Evolutionary conservation across 768 basidiomycete genomes (phyloP).

Genomic region (Crassisporium funariophilum): DNA sequence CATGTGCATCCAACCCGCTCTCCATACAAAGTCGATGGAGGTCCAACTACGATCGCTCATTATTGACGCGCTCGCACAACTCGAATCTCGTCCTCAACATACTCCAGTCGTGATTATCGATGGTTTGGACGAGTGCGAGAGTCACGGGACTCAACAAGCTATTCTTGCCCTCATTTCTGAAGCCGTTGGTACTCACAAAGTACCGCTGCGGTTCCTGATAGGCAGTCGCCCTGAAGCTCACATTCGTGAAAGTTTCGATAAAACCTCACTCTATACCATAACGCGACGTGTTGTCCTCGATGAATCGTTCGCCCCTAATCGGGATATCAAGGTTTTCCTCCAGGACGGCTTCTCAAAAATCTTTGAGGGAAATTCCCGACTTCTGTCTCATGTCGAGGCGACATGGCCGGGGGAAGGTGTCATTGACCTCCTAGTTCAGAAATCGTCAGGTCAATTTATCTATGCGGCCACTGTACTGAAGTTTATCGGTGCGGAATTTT

Average conservation of each 20-base stretch:
- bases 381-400: background rate
- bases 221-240: conserved; percentile 23
- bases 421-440: conserved; percentile 3
- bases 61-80: conserved; percentile 1
- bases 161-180: conserved; percentile 10
- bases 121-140: conserved; percentile 26
- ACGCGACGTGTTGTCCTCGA: background rate
- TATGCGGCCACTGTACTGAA: conserved; percentile 12
- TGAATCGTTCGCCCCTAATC: conserved; percentile 4
- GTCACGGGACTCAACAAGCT: conserved; percentile 4
- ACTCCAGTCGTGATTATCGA: conserved; percentile 20
- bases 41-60: conserved; percentile 11
- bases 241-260: conserved; percentile 10
- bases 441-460: conserved; percentile 15
- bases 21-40: conserved; percentile 8
- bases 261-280: background rate
- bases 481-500: conserved; percentile 2
- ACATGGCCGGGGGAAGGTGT: conserved; percentile 1
- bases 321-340: background rate
- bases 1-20: conserved; percentile 2
- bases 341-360: background rate
- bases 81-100: background rate
- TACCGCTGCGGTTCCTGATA: conserved; percentile 22
- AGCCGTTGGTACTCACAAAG: background rate
- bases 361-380: background rate